These are phyloP conservation scores for Hymenoscyphus occultus DNA, from an alignment of 2,329 filamentous ascomycete species.

Conservation along the genomic window DNA sequence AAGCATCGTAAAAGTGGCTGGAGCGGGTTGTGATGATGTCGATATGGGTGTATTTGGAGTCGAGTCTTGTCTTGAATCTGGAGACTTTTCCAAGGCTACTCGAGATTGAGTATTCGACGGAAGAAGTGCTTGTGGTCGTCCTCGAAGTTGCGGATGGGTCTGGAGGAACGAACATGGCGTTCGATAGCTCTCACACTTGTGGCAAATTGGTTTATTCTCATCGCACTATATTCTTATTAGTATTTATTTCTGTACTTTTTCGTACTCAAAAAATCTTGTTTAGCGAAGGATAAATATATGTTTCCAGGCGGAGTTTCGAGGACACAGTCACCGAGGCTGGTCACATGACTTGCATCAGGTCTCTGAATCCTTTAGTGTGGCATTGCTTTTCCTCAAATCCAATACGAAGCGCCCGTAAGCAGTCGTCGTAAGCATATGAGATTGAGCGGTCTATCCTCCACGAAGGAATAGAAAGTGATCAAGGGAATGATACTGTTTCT, in stretches of 20 bases:
- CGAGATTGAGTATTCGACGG: background rate
- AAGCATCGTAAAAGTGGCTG: slow-evolving; percentile 31
- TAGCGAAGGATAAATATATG: background rate
- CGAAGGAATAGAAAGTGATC: background rate
- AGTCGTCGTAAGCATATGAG: background rate
- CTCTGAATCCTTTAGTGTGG: background rate
- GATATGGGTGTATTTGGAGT: slow-evolving; percentile 1
- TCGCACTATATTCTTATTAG: slow-evolving; percentile 28
- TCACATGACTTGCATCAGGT: background rate
- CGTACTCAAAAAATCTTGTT: background rate
- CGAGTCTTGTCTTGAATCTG: background rate
- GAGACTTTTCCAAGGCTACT: background rate
- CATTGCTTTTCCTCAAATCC: background rate
- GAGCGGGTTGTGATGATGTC: background rate
- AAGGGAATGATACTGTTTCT: background rate
- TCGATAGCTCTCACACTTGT: slow-evolving; percentile 29
- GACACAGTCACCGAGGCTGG: background rate
- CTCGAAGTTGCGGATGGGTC: background rate
- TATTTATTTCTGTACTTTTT: background rate
- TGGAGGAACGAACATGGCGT: slow-evolving; percentile 31
- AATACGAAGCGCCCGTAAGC: background rate
- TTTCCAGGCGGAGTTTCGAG: background rate
- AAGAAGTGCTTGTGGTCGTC: background rate
- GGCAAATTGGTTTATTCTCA: slow-evolving; percentile 32
- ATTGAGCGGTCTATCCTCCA: background rate